Base-by-base conservation (phyloP, 768 basidiomycete genomes). In the Pulveroboletus sp. region DNA sequence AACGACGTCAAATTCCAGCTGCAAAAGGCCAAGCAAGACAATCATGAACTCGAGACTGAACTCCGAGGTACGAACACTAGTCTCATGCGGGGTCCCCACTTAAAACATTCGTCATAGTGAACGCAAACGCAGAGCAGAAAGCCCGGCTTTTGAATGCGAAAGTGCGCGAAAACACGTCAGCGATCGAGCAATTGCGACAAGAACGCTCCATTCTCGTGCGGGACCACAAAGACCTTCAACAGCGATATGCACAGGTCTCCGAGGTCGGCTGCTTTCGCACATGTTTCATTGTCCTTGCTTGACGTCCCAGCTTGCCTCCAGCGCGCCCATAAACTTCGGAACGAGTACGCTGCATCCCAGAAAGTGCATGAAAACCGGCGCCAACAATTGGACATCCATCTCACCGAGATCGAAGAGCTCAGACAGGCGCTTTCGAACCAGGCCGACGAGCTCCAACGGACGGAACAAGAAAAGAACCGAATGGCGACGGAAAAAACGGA, bases 401-500 rank as follows among this genome's bases (percentile, higher is more conserved):
- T 81, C 7, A 68, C 75, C 16, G 89, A 93, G 64, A 85, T 93
- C 49, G 83, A 86, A 4, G 83, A 88, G 26, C 80, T 92, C n/a
- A 80, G 81, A 32, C 76, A 73, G 5, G 83, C 84, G 2, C 74
- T 91, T 13, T 75, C 80, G 14, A 72, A 76, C 47, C 80, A 83
- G 45, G 77, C 78, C 4, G 73, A 73, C 23, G 81, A 84, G 55
- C 76, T 93, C 34, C 80, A 85, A 11, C 75, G 75, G 16, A 75
- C 77, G 1, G 80, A 84, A 59, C 74, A 76, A 29, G 85, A 90
- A 65, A 84, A 82, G 61, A 71, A 79, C 20, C 80, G 77, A 37
- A 76, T 83, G 51, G 72, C 71, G 17, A 70, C 73, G 2, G 87
- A 85, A 71, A 85, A 82, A 63, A 78, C 68, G 43, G 81, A 82